Evolutionary conservation across 129 eudicot genomes (phyloP), one percentile per base, ranked within the genome.

Genomic region (Escallonia rubra): DNA sequence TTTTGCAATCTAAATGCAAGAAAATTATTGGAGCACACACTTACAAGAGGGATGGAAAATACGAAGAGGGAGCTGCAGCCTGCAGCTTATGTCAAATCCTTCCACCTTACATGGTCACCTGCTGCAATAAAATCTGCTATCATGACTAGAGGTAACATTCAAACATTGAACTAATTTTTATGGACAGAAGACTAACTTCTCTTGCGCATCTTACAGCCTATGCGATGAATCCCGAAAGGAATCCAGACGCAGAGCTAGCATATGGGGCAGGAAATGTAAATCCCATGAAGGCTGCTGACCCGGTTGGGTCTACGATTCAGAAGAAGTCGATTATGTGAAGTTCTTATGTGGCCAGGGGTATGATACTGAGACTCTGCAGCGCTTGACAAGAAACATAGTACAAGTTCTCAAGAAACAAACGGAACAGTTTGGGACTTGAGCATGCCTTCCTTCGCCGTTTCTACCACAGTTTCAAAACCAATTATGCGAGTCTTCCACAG

Each of bases 211-310:
- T 66, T 58, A 15, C 76, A 76, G 83, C 91, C 41, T 4, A 61
- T 44, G 78, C 62, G 23, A 72, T 86, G 85, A 73, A 66, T 40
- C 52, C 74, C 14, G 60, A 49, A 40, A 68, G 38, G 14, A 76
- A 71, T 64, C 7, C 52, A 0, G 85, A 82, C 3, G 83, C 76
- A 0, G 85, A 82, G 55, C 82, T 86, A 59, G 87, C 85, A 0
- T 86, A 79, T 52, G 91, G 87, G 12, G 69, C 85, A 0, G 91
- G 88, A 3, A 84, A 78, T n/a, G 69, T 79, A 8, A 42, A 86
- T 64, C 88, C 91, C 0, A 2, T 50, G 13, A 67, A 49, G 63
- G 91, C 85, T 0, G 63, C 23, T 6, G 48, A 67, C 88, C 91
- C 0, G 91, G 91, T 41, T 67, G 79, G 59, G 72, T 86, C 8